phyloP scores from a whole-genome alignment of 805 yeast species.

The Sungouiozyma ichnusensis region DNA sequence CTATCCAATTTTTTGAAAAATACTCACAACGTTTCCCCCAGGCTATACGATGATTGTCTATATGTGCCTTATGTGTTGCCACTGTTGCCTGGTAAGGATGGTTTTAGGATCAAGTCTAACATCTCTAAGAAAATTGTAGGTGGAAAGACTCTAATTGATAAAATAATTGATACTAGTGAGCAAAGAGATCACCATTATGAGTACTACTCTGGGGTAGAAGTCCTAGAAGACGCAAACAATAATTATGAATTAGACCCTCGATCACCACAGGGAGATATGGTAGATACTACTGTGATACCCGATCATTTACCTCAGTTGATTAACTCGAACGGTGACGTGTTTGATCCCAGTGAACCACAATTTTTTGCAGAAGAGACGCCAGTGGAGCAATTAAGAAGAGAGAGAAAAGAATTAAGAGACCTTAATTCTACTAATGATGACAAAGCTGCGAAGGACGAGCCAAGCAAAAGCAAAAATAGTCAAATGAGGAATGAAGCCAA shows the following conservation, averaged over 20 bases:
- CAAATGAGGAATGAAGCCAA: background rate
- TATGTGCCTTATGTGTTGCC: conserved; percentile 87
- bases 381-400: conserved; percentile 15
- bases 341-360: conserved; percentile 90
- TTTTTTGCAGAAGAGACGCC: conserved; percentile 48
- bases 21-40: conserved; percentile 74
- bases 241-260: conserved; percentile 28
- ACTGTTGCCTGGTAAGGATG: conserved; percentile 70
- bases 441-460: background rate
- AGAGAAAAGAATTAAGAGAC: conserved; percentile 8
- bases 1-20: conserved; percentile 54
- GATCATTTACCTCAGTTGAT: conserved; percentile 19
- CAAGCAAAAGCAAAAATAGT: background rate
- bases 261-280: conserved; percentile 8
- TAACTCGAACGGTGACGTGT: conserved; percentile 39
- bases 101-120: conserved; percentile 66
- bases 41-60: conserved; percentile 85
- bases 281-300: conserved; percentile 14
- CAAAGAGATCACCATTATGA: conserved; percentile 87
- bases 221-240: conserved; percentile 44
- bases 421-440: background rate
- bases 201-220: conserved; percentile 68
- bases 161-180: conserved; percentile 68
- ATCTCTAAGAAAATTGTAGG: conserved; percentile 31
- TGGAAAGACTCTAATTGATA: conserved; percentile 51